Percentiles rank a stretch among this genome's conserved stretches.
These are phyloP conservation scores for Noccaea bulbosa DNA, from an alignment of 345 rosid species.

Conservation along the genomic window DNA sequence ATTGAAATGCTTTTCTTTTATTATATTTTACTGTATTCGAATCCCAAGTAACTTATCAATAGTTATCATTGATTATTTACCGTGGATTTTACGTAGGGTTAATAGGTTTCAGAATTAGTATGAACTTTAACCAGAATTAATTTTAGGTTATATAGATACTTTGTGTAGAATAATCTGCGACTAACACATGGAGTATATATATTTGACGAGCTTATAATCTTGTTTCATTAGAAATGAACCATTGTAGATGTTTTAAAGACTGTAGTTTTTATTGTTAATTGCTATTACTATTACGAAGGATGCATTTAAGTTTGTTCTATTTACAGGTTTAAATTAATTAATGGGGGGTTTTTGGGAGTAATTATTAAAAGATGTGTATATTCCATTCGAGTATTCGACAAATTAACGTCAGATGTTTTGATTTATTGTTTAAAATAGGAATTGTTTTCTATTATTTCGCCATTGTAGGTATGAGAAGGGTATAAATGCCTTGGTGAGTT, in stretches of 20 bases:
- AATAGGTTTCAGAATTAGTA: background rate
- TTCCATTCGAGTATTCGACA: background rate
- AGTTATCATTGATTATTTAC: background rate
- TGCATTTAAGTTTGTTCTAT: background rate
- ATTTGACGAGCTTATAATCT: background rate
- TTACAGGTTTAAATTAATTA: background rate
- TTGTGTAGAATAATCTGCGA: too few relatives aligned
- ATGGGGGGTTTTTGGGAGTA: background rate
- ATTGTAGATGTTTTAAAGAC: too few relatives aligned
- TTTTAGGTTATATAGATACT: too few relatives aligned
- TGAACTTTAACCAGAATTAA: too few relatives aligned
- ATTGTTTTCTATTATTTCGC: background rate
- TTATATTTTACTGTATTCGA: background rate
- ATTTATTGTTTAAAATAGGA: background rate
- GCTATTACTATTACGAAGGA: background rate
- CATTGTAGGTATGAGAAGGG: background rate
- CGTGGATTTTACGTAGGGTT: background rate
- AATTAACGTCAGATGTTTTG: background rate
- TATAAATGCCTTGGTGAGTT: background rate
- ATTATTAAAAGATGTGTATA: background rate
- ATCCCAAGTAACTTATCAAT: background rate
- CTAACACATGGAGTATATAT: too few relatives aligned
- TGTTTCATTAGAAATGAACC: background rate
- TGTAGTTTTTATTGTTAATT: background rate
- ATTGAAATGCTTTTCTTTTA: background rate